A percentile compares a stretch with the other conserved stretches of the same genome.
Conservation (phyloP, 176 grass and related monocot genomes). For the Zea luxurians region DNA sequence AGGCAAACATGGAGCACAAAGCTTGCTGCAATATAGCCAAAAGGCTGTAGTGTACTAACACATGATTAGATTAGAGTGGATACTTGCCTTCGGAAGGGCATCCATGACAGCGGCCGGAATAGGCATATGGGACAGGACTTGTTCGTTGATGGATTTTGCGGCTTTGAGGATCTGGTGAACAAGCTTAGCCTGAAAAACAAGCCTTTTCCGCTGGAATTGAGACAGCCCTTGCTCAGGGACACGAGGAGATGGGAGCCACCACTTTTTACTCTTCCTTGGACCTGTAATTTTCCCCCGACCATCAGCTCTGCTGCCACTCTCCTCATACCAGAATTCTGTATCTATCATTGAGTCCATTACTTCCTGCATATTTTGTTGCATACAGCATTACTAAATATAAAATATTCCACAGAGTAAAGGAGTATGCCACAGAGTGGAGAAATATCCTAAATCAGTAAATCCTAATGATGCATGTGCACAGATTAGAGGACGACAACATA, state of each 20-base stretch:
- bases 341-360: constrained; percentile 85
- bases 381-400: constrained; percentile 18
- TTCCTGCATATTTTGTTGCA: constrained; percentile 61
- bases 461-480: background rate
- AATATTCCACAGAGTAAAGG: constrained; percentile 2
- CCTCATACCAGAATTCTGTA: constrained; percentile 85
- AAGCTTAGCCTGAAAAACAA: constrained; percentile 88
- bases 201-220: constrained; percentile 60
- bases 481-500: constrained; percentile 44
- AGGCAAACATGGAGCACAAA: background rate
- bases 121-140: constrained; percentile 77
- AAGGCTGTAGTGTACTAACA: background rate
- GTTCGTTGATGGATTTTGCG: constrained; percentile 87
- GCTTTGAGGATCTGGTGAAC: constrained; percentile 96
- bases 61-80: background rate
- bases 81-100: constrained; percentile 88
- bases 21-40: background rate
- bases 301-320: constrained; percentile 64
- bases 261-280: constrained; percentile 72
- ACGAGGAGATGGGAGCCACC: constrained; percentile 89
- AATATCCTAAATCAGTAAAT: background rate
- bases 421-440: background rate
- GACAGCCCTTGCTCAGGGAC: constrained; percentile 73
- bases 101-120: constrained; percentile 67
- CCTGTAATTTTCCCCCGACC: constrained; percentile 38